Evolutionary conservation across 73 alveolate genomes (phyloP).

Genomic region (Symbiodinium pilosum): DNA sequence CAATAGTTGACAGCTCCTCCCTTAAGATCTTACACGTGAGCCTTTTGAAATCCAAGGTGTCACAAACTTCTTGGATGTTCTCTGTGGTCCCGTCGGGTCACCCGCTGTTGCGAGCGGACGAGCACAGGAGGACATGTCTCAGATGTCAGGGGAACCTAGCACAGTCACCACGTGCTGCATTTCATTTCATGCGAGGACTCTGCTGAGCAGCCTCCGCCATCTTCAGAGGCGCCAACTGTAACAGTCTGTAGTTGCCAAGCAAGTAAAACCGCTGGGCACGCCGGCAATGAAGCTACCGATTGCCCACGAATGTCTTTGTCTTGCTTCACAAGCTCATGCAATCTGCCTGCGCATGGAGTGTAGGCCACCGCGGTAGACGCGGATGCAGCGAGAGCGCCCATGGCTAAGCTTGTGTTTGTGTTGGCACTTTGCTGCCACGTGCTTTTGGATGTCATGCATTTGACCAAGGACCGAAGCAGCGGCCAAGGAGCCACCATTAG

Average conservation of each 20-base stretch:
- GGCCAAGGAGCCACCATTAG: slow-evolving; percentile 8
- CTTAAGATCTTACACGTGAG: background rate
- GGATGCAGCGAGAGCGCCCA: too few relatives aligned
- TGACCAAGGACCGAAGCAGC: slow-evolving; percentile 9
- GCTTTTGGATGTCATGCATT: background rate
- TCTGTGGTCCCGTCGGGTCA: slow-evolving; percentile 29
- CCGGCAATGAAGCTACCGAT: too few relatives aligned
- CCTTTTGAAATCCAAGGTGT: slow-evolving; percentile 10
- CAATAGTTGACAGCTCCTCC: too few relatives aligned
- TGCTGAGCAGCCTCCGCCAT: background rate
- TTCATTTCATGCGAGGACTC: background rate
- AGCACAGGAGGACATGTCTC: too few relatives aligned
- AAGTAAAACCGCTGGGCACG: too few relatives aligned
- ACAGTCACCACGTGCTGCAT: too few relatives aligned
- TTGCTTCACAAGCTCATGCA: too few relatives aligned
- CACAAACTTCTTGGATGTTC: slow-evolving; percentile 70
- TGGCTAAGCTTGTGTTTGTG: too few relatives aligned
- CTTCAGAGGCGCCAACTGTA: slow-evolving; percentile 2
- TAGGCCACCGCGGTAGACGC: background rate
- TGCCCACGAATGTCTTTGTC: too few relatives aligned
- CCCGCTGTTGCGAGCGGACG: background rate
- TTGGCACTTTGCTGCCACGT: background rate
- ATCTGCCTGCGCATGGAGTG: background rate
- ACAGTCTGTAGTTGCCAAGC: too few relatives aligned
- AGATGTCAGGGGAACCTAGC: too few relatives aligned